Conservation (phyloP, 2,329 filamentous ascomycete species). For the Aspergillus ibericus region DNA sequence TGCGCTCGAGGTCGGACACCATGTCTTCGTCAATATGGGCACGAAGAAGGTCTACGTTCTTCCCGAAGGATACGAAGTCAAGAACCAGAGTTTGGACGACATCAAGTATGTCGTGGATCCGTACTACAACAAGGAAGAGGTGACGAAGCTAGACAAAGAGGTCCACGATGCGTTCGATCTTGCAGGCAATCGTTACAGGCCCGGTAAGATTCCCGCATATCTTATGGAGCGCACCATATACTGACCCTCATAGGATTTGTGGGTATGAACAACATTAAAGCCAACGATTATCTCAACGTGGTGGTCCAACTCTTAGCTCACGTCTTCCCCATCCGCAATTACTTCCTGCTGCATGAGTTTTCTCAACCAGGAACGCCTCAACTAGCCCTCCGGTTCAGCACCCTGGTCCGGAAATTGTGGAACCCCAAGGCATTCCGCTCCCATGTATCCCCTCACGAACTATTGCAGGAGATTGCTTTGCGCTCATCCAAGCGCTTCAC, state of each 20-base stretch:
- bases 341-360: conserved; percentile 83
- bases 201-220: conserved; percentile 49
- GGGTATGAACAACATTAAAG: conserved; percentile 99
- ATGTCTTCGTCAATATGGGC: conserved; percentile 98
- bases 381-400: conserved; percentile 82
- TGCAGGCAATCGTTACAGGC: conserved; percentile 79
- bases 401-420: conserved; percentile 95
- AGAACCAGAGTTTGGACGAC: conserved; percentile 90
- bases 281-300: conserved; percentile 98
- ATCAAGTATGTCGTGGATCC: conserved; percentile 98
- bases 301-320: conserved; percentile 89
- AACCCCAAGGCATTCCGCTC: conserved; percentile 94
- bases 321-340: conserved; percentile 85
- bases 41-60: conserved; percentile 54
- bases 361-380: conserved; percentile 64
- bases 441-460: conserved; percentile 94
- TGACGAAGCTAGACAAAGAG: conserved; percentile 72
- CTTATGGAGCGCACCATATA: background rate
- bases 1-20: conserved; percentile 89
- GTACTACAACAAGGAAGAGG: conserved; percentile 75
- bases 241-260: conserved; percentile 64
- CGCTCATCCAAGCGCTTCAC: conserved; percentile 91
- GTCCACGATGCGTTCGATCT: conserved; percentile 69
- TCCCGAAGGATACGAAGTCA: conserved; percentile 95
- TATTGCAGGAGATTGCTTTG: conserved; percentile 90